phyloP scores from a whole-genome alignment of 129 eudicot species.

The Chrysanthemum seticuspe region DNA sequence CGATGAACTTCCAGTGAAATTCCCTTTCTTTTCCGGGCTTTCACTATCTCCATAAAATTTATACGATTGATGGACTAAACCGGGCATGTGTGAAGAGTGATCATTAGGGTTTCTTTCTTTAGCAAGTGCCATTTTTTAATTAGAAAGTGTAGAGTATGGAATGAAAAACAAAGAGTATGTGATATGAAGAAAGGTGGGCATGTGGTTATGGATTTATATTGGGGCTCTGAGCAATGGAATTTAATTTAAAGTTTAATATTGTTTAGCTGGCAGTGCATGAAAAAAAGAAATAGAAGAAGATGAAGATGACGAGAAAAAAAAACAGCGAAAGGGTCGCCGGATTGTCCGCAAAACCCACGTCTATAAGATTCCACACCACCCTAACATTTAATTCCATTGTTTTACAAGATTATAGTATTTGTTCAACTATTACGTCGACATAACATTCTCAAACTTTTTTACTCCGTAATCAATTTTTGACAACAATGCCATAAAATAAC shows the following conservation, averaged over 20 bases:
- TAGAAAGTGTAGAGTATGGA: background rate
- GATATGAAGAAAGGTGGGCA: slow-evolving; percentile 17
- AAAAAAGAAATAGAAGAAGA: slow-evolving; percentile 14
- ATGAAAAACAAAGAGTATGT: background rate
- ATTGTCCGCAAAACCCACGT: slow-evolving; percentile 75
- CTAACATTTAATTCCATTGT: slow-evolving; percentile 37
- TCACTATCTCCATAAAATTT: slow-evolving; percentile 37
- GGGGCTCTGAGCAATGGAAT: slow-evolving; percentile 12
- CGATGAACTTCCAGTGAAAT: slow-evolving; percentile 38
- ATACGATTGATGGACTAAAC: slow-evolving; percentile 37
- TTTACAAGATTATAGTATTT: too few species aligned
- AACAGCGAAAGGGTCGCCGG: slow-evolving; percentile 80
- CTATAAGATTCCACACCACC: slow-evolving; percentile 48
- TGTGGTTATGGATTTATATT: slow-evolving; percentile 29
- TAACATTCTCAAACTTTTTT: too few species aligned
- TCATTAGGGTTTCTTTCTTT: slow-evolving; percentile 50
- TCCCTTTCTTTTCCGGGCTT: slow-evolving; percentile 42
- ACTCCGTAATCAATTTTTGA: too few species aligned
- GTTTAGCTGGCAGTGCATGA: slow-evolving; percentile 63
- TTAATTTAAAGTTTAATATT: slow-evolving; percentile 27
- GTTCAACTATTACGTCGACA: too few species aligned
- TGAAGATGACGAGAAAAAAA: slow-evolving; percentile 29
- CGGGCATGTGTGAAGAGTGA: slow-evolving; percentile 34
- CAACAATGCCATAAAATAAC: too few species aligned
- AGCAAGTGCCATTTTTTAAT: slow-evolving; percentile 50